Conservation (phyloP, 176 grass and related monocot species). For the Coix lacrymajobi region DNA sequence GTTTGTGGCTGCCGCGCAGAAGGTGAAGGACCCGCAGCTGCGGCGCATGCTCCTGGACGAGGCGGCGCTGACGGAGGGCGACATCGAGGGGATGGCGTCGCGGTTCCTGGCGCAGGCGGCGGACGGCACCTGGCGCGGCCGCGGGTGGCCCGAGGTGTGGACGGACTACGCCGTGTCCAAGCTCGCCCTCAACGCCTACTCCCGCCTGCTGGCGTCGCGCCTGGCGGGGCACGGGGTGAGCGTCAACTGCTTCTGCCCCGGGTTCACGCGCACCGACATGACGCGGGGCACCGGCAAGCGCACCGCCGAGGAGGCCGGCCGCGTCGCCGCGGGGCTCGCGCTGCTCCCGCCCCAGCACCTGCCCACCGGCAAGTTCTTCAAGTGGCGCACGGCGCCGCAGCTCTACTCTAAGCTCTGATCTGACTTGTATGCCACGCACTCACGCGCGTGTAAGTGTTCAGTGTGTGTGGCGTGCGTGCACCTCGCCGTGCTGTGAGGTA, state of each 20-base stretch:
- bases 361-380: constrained; percentile 75
- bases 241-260: constrained; percentile 96
- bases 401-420: constrained; percentile 66
- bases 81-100: constrained; percentile 55
- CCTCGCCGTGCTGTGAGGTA: not conserved
- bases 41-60: constrained; percentile 50
- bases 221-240: constrained; percentile 47
- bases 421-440: no score
- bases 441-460: not conserved
- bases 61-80: constrained; percentile 43
- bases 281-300: constrained; percentile 52
- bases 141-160: constrained; percentile 89
- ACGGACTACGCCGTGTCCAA: constrained; percentile 96
- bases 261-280: constrained; percentile 89
- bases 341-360: constrained; percentile 52
- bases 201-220: constrained; percentile 57
- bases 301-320: constrained; percentile 57
- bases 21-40: constrained; percentile 44
- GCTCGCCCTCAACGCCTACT: constrained; percentile 89
- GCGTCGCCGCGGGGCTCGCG: constrained; percentile 36
- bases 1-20: constrained; percentile 19
- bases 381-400: constrained; percentile 57
- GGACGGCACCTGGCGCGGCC: constrained; percentile 52
- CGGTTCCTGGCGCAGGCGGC: constrained; percentile 75
- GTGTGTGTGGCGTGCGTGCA: not conserved